A percentile compares a stretch with the other conserved stretches of the same genome.
phyloP scores from a whole-genome alignment of 1,139 yeast species.

The Saccharomyces hybrid region DNA sequence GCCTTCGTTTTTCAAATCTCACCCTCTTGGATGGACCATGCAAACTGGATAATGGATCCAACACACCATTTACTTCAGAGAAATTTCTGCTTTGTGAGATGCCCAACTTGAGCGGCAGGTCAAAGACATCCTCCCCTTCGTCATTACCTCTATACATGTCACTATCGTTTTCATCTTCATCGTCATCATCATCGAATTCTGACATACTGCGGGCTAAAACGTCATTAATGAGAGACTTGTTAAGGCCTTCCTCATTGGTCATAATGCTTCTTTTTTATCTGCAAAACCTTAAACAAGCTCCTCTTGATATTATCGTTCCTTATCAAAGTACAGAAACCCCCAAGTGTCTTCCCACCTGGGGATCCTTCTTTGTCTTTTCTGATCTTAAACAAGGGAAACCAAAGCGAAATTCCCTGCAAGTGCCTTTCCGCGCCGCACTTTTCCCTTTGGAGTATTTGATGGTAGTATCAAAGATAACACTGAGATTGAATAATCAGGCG shows the following conservation, averaged over 20 bases:
- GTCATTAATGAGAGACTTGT: conserved; percentile 5
- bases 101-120: conserved; percentile 23
- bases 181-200: conserved; percentile 14
- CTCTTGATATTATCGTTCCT: background rate
- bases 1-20: conserved; percentile 12
- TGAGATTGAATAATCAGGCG: no score
- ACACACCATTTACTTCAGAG: conserved; percentile 19
- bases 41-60: conserved; percentile 5
- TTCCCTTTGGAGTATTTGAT: background rate
- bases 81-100: conserved; percentile 17
- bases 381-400: background rate
- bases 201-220: conserved; percentile 9
- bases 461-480: background rate
- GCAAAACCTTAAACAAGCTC: background rate
- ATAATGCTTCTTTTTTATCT: background rate
- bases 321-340: background rate
- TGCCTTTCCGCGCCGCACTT: background rate
- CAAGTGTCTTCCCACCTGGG: background rate
- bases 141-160: conserved; percentile 10
- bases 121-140: conserved; percentile 13
- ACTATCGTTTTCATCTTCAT: conserved; percentile 7
- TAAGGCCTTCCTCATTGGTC: conserved; percentile 5
- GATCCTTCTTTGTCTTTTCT: background rate
- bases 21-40: conserved; percentile 13
- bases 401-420: background rate